These are phyloP conservation scores for Fagopyrum homotropicum DNA, from an alignment of 148 eudicot genomes.

Conservation along the genomic window DNA sequence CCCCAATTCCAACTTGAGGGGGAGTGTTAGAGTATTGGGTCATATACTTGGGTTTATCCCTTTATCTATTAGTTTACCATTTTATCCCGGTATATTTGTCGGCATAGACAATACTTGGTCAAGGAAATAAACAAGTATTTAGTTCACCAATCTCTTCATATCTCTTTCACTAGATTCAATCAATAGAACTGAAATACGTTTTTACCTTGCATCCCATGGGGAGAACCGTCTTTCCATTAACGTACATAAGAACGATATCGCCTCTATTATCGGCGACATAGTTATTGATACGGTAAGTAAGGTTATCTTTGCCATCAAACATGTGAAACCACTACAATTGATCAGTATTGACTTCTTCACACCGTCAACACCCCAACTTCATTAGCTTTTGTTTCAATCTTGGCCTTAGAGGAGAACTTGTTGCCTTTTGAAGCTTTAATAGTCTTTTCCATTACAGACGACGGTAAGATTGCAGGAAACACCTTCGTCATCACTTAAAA, in stretches of 20 bases:
- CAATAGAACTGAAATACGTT: not conserved
- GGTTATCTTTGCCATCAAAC: conserved; percentile 46
- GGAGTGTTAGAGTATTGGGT: too few relatives aligned
- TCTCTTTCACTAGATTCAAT: not conserved
- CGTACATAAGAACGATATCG: conserved; percentile 59
- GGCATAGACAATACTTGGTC: too few relatives aligned
- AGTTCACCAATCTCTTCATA: too few relatives aligned
- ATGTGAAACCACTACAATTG: conserved; percentile 68
- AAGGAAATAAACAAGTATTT: too few relatives aligned
- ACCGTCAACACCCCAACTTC: conserved; percentile 32
- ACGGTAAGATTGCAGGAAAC: not conserved
- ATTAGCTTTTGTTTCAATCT: not conserved
- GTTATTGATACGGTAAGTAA: conserved; percentile 61
- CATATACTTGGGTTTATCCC: too few relatives aligned
- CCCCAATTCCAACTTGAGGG: too few relatives aligned
- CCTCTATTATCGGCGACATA: conserved; percentile 31
- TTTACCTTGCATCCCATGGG: conserved; percentile 74
- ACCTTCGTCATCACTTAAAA: conserved; percentile 6
- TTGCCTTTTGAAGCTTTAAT: not conserved
- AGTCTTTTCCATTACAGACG: not conserved
- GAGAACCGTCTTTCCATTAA: conserved; percentile 54
- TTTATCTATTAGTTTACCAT: too few relatives aligned
- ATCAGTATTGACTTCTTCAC: conserved; percentile 59
- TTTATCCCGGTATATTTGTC: too few relatives aligned
- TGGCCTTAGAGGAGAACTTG: not conserved